phyloP scores from a whole-genome alignment of 75 land plant species.

The Sequoia sempervirens region DNA sequence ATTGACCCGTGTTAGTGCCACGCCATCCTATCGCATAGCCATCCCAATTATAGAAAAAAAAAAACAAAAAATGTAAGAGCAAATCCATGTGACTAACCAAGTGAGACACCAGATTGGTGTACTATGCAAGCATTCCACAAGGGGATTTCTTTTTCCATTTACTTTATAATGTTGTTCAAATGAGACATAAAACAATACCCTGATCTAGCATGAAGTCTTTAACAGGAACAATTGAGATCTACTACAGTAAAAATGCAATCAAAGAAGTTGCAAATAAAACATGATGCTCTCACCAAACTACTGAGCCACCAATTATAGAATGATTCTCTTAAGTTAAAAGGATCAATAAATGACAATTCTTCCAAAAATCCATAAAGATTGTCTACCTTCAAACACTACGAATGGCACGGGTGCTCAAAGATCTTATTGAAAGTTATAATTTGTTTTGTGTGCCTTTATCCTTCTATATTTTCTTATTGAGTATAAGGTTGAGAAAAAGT shows the following conservation, averaged over 20 bases:
- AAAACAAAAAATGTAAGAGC: no score
- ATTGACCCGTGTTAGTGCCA: no score
- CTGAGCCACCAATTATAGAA: neutral
- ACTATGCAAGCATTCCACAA: no score
- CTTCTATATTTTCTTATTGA: neutral
- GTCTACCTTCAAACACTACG: neutral
- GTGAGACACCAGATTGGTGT: no score
- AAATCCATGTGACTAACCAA: no score
- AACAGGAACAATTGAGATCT: neutral
- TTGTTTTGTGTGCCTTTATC: neutral
- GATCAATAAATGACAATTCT: neutral
- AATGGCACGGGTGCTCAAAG: neutral
- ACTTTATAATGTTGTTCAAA: no score
- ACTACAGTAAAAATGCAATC: neutral
- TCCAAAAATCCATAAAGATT: neutral
- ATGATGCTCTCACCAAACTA: neutral
- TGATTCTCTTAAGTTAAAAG: neutral
- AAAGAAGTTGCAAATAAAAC: neutral
- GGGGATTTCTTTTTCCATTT: no score
- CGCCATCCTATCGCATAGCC: no score
- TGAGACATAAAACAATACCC: no score
- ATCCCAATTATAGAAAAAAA: no score
- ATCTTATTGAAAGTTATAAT: neutral
- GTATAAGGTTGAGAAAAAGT: neutral
- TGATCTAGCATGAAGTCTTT: no score